Evolutionary conservation across 2,329 filamentous ascomycete genomes (phyloP).

Genomic region (Aspergillus aculeatinus): DNA sequence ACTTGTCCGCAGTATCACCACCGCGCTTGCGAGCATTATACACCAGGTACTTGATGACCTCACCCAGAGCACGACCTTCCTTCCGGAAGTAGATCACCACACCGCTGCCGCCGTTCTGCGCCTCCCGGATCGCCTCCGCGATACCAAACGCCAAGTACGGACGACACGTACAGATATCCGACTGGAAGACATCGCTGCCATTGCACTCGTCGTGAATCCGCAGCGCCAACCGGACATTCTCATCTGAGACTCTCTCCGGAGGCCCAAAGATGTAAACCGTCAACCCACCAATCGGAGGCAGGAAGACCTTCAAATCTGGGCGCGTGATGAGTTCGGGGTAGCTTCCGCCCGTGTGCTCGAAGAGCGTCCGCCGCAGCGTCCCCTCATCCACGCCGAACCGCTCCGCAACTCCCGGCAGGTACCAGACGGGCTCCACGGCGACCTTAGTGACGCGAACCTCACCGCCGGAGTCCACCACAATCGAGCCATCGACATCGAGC

Average conservation of each 20-base stretch:
- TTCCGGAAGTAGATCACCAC: constrained; percentile 99
- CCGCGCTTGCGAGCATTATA: constrained; percentile 51
- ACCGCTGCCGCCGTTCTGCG: constrained; percentile 87
- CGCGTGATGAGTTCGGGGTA: constrained; percentile 96
- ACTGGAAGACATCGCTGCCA: constrained; percentile 95
- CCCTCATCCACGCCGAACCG: constrained; percentile 91
- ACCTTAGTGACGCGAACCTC: constrained; percentile 95
- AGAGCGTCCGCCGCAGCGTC: constrained; percentile 78
- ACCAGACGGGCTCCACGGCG: constrained; percentile 92
- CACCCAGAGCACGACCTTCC: constrained; percentile 88
- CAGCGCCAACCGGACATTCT: constrained; percentile 74
- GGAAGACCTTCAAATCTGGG: constrained; percentile 89
- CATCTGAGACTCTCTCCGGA: constrained; percentile 88
- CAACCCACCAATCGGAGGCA: constrained; percentile 91
- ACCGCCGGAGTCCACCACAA: constrained; percentile 80
- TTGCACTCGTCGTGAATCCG: constrained; percentile 90
- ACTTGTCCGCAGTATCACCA: constrained; percentile 50
- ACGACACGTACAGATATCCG: constrained; percentile 90
- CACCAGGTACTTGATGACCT: constrained; percentile 87
- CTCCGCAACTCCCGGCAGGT: constrained; percentile 82
- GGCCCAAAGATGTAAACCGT: constrained; percentile 98
- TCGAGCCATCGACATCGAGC: constrained; percentile 77
- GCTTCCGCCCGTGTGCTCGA: constrained; percentile 92
- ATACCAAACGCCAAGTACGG: constrained; percentile 97
- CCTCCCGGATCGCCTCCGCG: constrained; percentile 95